Conservation (phyloP, 345 rosid species). For the Rhodomyrtus tomentosa region DNA sequence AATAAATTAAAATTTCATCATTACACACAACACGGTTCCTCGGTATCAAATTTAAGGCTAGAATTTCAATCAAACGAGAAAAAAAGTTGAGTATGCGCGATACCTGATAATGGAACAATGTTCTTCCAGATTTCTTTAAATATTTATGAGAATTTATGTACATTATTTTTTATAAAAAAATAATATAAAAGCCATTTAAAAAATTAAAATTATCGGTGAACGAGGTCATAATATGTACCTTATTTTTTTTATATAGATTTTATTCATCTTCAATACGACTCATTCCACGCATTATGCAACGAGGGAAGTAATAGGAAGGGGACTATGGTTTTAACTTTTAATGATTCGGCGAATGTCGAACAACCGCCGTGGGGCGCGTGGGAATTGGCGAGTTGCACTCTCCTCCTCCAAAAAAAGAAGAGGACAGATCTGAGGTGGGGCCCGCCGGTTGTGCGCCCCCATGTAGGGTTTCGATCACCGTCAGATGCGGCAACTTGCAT, state of each 20-base stretch:
- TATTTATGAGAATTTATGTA: neutral
- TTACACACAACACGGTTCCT: fast-evolving
- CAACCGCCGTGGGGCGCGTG: neutral
- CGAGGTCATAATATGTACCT: neutral
- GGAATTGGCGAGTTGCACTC: neutral
- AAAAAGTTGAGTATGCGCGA: neutral
- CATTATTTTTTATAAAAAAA: no score
- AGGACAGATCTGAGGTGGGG: constrained; percentile 33
- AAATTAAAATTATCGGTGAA: neutral
- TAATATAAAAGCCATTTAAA: no score
- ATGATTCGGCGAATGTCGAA: neutral
- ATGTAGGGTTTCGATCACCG: constrained; percentile 26
- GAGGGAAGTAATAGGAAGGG: neutral
- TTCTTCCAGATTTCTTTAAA: neutral
- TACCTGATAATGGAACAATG: neutral
- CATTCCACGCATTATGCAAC: neutral
- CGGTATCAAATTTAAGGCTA: neutral
- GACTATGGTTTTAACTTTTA: neutral
- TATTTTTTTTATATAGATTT: neutral
- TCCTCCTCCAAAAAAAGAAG: neutral
- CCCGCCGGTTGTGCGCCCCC: constrained; percentile 16
- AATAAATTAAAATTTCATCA: neutral
- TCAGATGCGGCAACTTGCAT: constrained; percentile 38
- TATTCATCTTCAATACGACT: neutral
- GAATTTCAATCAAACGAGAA: neutral